Percentiles rank a stretch among this genome's conserved stretches.
These are phyloP conservation scores for Gaertneriomyces sp. DNA, from an alignment of 192 early-diverging fungal species.

Conservation along the genomic window DNA sequence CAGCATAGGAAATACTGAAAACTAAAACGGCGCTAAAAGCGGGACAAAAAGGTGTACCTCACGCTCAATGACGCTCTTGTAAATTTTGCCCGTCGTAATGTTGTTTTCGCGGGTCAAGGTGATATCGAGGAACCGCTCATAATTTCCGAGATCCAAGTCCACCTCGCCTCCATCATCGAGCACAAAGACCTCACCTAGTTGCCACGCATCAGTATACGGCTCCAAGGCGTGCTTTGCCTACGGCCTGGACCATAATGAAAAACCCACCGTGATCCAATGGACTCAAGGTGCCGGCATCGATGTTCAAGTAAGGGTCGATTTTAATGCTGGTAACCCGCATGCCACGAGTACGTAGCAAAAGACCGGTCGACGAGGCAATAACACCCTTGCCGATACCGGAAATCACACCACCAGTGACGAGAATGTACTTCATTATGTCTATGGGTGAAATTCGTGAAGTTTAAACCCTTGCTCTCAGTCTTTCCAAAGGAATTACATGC, in stretches of 20 bases:
- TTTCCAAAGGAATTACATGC: too few relatives aligned
- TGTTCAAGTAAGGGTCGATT: slow-evolving; percentile 99
- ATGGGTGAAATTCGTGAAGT: too few relatives aligned
- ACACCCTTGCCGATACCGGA: slow-evolving; percentile 99
- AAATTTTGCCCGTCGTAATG: slow-evolving; percentile 99
- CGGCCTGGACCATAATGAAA: background rate
- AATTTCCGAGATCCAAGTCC: slow-evolving; percentile 98
- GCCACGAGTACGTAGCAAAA: slow-evolving; percentile 88
- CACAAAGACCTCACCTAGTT: slow-evolving; percentile 93
- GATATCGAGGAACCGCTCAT: slow-evolving; percentile 96
- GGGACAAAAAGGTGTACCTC: slow-evolving; percentile 44
- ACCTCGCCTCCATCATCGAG: slow-evolving; percentile 98
- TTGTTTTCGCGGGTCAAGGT: slow-evolving; percentile 94
- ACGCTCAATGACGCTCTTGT: slow-evolving; percentile 90
- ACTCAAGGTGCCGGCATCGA: slow-evolving; percentile 95
- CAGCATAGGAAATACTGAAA: background rate
- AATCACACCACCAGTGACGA: slow-evolving; percentile 98
- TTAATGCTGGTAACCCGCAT: slow-evolving; percentile 96
- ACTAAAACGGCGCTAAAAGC: background rate
- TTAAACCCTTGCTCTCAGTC: too few relatives aligned
- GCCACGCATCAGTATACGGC: background rate
- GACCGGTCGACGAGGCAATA: slow-evolving; percentile 95
- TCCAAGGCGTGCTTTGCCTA: too few relatives aligned
- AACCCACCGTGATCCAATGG: slow-evolving; percentile 91
- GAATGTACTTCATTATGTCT: slow-evolving; percentile 75